A percentile compares a stretch with the other conserved stretches of the same genome.
These are phyloP conservation scores for Tylopilus sp. DNA, from an alignment of 768 basidiomycete genomes.

Conservation along the genomic window DNA sequence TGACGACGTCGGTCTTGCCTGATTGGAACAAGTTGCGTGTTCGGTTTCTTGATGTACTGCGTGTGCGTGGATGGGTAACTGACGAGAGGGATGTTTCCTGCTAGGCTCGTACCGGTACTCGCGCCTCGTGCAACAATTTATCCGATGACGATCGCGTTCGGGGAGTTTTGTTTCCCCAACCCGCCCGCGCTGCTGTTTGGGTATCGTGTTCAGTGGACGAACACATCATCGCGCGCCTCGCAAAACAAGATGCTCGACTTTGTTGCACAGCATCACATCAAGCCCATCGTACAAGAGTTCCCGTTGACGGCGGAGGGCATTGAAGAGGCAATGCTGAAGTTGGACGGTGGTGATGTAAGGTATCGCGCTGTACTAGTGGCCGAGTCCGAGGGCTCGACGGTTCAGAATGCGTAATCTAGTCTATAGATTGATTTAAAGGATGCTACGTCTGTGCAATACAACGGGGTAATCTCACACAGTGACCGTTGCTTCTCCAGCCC, in stretches of 20 bases:
- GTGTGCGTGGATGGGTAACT: too few relatives aligned
- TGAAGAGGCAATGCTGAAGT: slow-evolving; percentile 5
- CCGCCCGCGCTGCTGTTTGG: slow-evolving; percentile 12
- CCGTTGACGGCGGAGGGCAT: slow-evolving; percentile 25
- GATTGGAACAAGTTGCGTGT: slow-evolving; percentile 10
- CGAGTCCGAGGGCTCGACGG: slow-evolving; percentile 35
- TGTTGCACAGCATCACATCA: slow-evolving; percentile 15
- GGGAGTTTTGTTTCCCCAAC: slow-evolving; percentile 13
- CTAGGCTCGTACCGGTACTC: slow-evolving; percentile 17
- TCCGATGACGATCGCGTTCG: slow-evolving; percentile 16
- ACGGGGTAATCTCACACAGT: not conserved
- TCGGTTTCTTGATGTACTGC: too few relatives aligned
- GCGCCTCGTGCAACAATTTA: slow-evolving; percentile 14
- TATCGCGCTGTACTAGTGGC: slow-evolving; percentile 11
- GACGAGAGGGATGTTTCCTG: too few relatives aligned
- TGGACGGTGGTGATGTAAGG: slow-evolving; percentile 10
- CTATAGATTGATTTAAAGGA: too few relatives aligned
- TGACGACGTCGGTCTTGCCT: slow-evolving; percentile 1
- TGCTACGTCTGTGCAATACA: not conserved
- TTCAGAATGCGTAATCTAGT: not conserved
- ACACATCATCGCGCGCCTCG: slow-evolving; percentile 3
- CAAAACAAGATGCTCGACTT: slow-evolving; percentile 27
- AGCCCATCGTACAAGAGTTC: slow-evolving; percentile 26
- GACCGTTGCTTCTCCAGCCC: slow-evolving; percentile 25
- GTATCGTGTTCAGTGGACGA: slow-evolving; percentile 7